phyloP scores from a whole-genome alignment of 202 grass and related monocot genomes.

The Hordeum pubiflorum region DNA sequence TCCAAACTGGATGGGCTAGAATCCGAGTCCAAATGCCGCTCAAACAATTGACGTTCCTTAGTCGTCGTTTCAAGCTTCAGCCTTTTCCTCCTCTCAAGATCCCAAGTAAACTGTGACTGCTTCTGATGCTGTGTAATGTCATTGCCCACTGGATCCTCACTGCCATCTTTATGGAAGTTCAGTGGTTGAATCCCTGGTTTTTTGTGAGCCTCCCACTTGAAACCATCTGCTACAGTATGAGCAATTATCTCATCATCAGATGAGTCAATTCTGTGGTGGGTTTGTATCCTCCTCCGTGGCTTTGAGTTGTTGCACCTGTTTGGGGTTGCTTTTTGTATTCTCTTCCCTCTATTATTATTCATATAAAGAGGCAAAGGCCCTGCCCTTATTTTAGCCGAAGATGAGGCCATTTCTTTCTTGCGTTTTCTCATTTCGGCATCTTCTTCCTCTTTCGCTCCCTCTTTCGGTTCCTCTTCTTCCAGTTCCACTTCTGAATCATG shows the following conservation, averaged over 20 bases:
- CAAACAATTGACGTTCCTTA: slow-evolving; percentile 12
- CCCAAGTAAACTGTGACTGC: slow-evolving; percentile 41
- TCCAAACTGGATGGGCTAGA: slow-evolving; percentile 31
- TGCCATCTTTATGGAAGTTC: slow-evolving; percentile 12
- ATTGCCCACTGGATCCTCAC: background rate
- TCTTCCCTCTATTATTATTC: background rate
- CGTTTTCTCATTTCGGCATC: slow-evolving; percentile 30
- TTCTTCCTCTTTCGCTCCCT: slow-evolving; percentile 23
- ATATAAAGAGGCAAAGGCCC: background rate
- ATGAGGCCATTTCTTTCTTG: slow-evolving; percentile 28
- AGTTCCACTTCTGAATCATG: slow-evolving; percentile 21
- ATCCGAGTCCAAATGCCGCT: slow-evolving; percentile 23
- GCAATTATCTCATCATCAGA: slow-evolving; percentile 38
- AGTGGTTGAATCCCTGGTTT: slow-evolving; percentile 17
- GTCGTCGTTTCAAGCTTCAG: slow-evolving; percentile 31
- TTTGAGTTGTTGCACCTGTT: background rate
- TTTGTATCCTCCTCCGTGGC: background rate
- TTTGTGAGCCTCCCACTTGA: slow-evolving; percentile 30
- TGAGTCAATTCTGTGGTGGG: background rate
- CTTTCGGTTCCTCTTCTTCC: slow-evolving; percentile 27
- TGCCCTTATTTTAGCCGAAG: background rate
- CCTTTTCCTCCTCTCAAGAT: slow-evolving; percentile 62
- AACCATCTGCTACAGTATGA: slow-evolving; percentile 31
- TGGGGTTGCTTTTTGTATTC: background rate
- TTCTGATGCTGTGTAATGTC: slow-evolving; percentile 38